Base-by-base conservation (phyloP, 2,329 filamentous ascomycete genomes). In the Penicillium sp. region DNA sequence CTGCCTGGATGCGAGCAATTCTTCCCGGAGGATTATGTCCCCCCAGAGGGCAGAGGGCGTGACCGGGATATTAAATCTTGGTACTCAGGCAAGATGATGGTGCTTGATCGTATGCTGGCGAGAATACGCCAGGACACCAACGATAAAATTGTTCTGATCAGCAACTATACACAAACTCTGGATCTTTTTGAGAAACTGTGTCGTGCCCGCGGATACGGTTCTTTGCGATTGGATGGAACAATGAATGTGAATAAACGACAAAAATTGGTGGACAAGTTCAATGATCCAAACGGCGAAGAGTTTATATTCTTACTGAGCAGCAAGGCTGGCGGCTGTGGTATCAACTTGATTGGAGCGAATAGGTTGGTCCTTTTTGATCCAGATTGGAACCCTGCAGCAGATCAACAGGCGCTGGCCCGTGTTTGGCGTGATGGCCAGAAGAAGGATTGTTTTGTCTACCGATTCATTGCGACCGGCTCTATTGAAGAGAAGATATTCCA, bases 401-500 rank as follows among this genome's bases (percentile, higher is more conserved):
- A 99, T 68, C 94, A 99, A 72, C 94, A 99, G 76, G 94, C 94
- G 3, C 82, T 99, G 28, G 94, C 94, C 35, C 89, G 94, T 78
- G 94, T 99, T 20, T 99, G 94, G 94, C 90, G 94, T 80, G 94
- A 99, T 66, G 94, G 94, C 0, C 94, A 99, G 74, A 97, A 95
- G 81, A 99, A 99, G 70, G 94, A 99, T 68, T 99, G 94, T 68
- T 99, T 99, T 66, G 94, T 99, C 16, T 99, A 99, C 73, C 89
- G 94, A n/a, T 99, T 99, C 76, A 99, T 99, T 66, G 90, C 92
- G 0, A 97, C 95, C 0, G 94, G 94, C 3, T 97, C 92, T 0
- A 99, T 99, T 60, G 94, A 99, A 70, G 94, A 99, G 74, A 99
- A 99, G 77, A 97, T 99, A 64, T 99, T 99, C 77, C 94, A 99